These are phyloP conservation scores for Pachyrhizus erosus DNA, from an alignment of 306 rosid species.

Conservation along the genomic window DNA sequence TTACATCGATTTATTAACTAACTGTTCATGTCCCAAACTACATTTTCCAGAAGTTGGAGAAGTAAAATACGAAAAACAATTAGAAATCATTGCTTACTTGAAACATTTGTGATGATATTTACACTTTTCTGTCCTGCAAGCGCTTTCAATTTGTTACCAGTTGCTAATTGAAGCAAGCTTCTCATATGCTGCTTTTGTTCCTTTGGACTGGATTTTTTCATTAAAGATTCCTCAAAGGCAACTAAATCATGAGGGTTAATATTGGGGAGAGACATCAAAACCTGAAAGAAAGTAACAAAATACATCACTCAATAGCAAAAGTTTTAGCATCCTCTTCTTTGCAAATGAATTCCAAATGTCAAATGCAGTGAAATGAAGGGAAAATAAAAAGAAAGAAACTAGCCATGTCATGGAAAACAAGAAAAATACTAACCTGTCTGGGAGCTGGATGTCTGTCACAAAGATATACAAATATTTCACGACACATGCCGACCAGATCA, in stretches of 20 bases:
- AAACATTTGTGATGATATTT: slow-evolving; percentile 87
- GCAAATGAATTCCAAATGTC: slow-evolving; percentile 19
- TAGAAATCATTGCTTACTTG: slow-evolving; percentile 65
- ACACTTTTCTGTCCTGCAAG: slow-evolving; percentile 89
- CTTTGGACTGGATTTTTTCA: slow-evolving; percentile 87
- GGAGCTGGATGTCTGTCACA: slow-evolving; percentile 89
- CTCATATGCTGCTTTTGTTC: slow-evolving; percentile 93
- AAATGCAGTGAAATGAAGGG: background rate
- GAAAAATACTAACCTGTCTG: slow-evolving; percentile 73
- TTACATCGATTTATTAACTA: slow-evolving; percentile 1
- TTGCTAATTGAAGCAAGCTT: slow-evolving; percentile 81
- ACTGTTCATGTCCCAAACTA: slow-evolving; percentile 13
- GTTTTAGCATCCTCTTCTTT: slow-evolving; percentile 11
- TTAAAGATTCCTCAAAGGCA: slow-evolving; percentile 92
- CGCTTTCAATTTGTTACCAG: slow-evolving; percentile 91
- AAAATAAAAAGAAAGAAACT: background rate
- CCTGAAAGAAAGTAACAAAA: slow-evolving; percentile 48
- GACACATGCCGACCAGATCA: slow-evolving; percentile 86
- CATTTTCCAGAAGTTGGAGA: slow-evolving; percentile 12
- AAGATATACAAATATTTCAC: slow-evolving; percentile 86
- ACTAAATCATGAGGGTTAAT: slow-evolving; percentile 76
- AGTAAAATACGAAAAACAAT: background rate
- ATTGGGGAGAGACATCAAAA: slow-evolving; percentile 82
- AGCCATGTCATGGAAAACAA: background rate
- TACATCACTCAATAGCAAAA: slow-evolving; percentile 23